Conservation (phyloP, 2,329 filamentous ascomycete species). For the Neocatenulostroma microsporum region DNA sequence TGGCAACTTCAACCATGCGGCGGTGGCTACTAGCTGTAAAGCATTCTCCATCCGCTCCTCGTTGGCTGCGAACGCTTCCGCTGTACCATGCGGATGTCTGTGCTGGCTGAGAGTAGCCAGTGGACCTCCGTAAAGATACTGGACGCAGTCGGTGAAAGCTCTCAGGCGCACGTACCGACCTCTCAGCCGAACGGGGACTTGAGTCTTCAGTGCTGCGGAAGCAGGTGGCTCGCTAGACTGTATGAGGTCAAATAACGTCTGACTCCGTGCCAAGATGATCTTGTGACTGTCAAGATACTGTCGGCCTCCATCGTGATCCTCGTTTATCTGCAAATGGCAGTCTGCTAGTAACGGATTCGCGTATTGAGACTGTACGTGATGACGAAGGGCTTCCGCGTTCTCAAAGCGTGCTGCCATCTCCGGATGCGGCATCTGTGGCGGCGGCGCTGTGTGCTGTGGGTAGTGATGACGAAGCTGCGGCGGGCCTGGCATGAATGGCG, state of each 20-base stretch:
- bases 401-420: constrained; percentile 18
- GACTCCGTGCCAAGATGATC: constrained; percentile 26
- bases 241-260: constrained; percentile 21
- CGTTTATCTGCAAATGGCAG: constrained; percentile 24
- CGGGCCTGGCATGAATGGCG: constrained; percentile 7
- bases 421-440: constrained; percentile 15
- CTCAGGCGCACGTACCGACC: constrained; percentile 17
- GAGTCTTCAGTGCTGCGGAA: constrained; percentile 10
- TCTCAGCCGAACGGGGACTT: constrained; percentile 15
- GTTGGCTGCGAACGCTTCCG: constrained; percentile 6
- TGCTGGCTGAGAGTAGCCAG: constrained; percentile 19
- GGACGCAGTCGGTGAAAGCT: constrained; percentile 23
- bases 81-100: constrained; percentile 6
- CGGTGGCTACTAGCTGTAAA: constrained; percentile 59
- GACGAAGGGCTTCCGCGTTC: constrained; percentile 24
- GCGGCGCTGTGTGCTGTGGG: constrained; percentile 11
- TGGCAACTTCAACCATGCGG: constrained; percentile 49
- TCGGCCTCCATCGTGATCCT: constrained; percentile 13
- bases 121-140: constrained; percentile 27
- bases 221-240: constrained; percentile 8
- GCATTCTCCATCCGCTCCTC: constrained; percentile 29
- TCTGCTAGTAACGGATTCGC: constrained; percentile 24
- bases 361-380: constrained; percentile 23
- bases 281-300: constrained; percentile 23
- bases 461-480: constrained; percentile 11